Percentiles rank a stretch among this genome's conserved stretches.
Evolutionary conservation across 169 alveolate species (phyloP).

Genomic region (Cryptosporidium bovis): DNA sequence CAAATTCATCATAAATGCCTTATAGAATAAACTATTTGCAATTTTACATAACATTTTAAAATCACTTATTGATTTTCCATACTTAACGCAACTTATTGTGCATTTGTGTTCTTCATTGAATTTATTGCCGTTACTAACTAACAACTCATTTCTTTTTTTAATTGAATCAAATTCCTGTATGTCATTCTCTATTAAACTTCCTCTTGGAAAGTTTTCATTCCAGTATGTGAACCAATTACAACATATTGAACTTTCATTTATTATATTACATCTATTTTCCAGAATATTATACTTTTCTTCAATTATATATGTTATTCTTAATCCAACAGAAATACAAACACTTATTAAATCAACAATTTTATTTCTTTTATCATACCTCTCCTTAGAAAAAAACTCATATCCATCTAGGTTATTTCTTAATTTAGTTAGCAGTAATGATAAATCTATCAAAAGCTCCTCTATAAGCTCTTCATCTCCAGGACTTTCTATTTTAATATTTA

Average conservation of each 20-base stretch:
- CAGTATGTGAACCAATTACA: conserved; percentile 65
- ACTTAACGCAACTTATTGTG: conserved; percentile 34
- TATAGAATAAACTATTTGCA: conserved; percentile 50
- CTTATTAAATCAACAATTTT: conserved; percentile 14
- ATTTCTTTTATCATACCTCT: not conserved
- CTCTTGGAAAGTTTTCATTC: conserved; percentile 44
- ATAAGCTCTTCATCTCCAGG: conserved; percentile 18
- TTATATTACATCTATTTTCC: conserved; percentile 14
- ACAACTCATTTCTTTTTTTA: not conserved
- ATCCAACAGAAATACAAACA: conserved; percentile 69
- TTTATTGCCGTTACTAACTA: not conserved
- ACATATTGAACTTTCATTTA: conserved; percentile 22
- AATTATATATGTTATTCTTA: conserved; percentile 20
- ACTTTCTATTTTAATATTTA: not conserved
- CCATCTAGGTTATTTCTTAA: conserved; percentile 33
- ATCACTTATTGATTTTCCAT: conserved; percentile 56
- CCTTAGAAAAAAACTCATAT: not conserved
- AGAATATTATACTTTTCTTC: conserved; percentile 24
- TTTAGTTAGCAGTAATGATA: conserved; percentile 35
- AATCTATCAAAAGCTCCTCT: conserved; percentile 65
- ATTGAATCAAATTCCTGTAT: conserved; percentile 22
- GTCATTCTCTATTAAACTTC: not conserved
- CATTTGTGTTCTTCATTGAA: conserved; percentile 13
- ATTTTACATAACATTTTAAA: conserved; percentile 53
- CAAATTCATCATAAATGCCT: conserved; percentile 30